Evolutionary conservation across 78 protist species (phyloP).

Genomic region (Pigoraptor vietnamica): DNA sequence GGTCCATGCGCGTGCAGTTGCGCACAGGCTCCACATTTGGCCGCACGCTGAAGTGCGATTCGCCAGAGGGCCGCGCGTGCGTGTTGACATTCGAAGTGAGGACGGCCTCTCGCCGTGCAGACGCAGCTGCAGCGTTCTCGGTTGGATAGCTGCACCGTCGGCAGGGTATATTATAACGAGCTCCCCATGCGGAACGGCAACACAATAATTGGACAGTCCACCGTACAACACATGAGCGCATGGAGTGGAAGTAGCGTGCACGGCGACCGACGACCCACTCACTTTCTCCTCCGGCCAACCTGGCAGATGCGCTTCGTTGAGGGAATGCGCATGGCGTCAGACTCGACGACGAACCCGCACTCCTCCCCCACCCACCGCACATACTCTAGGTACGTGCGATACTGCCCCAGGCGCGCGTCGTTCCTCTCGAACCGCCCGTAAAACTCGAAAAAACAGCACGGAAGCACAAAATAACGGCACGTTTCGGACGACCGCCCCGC

Average conservation of each 20-base stretch:
- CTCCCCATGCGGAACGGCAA: too few species aligned
- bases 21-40: not conserved
- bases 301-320: constrained; percentile 47
- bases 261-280: not conserved
- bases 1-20: not conserved
- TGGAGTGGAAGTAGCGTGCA: too few species aligned
- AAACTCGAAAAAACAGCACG: constrained; percentile 67
- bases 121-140: not conserved
- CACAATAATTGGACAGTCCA: too few species aligned
- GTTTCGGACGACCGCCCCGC: constrained; percentile 9
- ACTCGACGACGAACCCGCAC: constrained; percentile 34
- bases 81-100: not conserved
- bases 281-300: constrained; percentile 12
- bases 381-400: constrained; percentile 33
- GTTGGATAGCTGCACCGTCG: not conserved
- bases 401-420: not conserved
- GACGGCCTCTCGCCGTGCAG: not conserved
- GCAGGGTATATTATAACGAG: too few species aligned
- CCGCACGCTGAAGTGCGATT: not conserved
- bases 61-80: not conserved
- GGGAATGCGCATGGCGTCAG: constrained; percentile 53
- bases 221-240: too few species aligned
- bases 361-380: constrained; percentile 22
- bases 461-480: constrained; percentile 30
- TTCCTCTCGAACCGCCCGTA: constrained; percentile 5